phyloP scores from a whole-genome alignment of 352 stramenopile genomes.

The Peronospora destructor region DNA sequence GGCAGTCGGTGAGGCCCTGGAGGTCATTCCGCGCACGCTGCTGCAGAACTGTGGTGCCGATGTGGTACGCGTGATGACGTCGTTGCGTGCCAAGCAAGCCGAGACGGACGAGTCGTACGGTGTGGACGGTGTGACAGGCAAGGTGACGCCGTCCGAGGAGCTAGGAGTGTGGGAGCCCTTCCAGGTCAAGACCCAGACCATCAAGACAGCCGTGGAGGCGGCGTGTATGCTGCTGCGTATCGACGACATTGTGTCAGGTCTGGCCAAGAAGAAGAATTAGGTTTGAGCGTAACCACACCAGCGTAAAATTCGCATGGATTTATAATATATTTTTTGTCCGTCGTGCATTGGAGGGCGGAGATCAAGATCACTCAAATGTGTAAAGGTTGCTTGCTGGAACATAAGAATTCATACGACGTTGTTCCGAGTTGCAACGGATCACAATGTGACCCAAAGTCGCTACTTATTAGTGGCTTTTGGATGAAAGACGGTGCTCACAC shows the following conservation, averaged over 20 bases:
- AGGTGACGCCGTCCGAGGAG: slow-evolving; percentile 92
- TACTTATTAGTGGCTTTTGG: slow-evolving; percentile 15
- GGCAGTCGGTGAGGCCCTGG: slow-evolving; percentile 95
- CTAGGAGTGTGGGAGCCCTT: slow-evolving; percentile 99
- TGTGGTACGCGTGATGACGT: slow-evolving; percentile 97
- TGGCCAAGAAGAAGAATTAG: slow-evolving; percentile 93
- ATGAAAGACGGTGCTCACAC: slow-evolving; percentile 9
- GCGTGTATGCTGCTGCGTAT: slow-evolving; percentile 97
- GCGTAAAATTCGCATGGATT: slow-evolving; percentile 13
- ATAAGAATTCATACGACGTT: no score
- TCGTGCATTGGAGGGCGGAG: slow-evolving; percentile 26
- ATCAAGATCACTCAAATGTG: slow-evolving; percentile 22
- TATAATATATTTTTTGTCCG: slow-evolving; percentile 71
- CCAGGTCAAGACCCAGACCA: slow-evolving; percentile 99
- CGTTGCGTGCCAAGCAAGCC: slow-evolving; percentile 91
- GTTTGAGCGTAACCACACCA: slow-evolving; percentile 4
- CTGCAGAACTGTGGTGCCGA: slow-evolving; percentile 99
- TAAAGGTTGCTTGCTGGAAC: slow-evolving; percentile 28
- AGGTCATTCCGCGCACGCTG: slow-evolving; percentile 98
- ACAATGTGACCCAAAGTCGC: slow-evolving; percentile 21
- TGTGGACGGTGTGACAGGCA: slow-evolving; percentile 81
- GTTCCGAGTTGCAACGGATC: no score
- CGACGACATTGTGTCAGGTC: slow-evolving; percentile 99
- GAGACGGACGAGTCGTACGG: slow-evolving; percentile 73
- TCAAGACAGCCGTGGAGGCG: slow-evolving; percentile 99